phyloP scores from a whole-genome alignment of 1,284 basidiomycete genomes.

The Microbotryum silenes-acaulis region DNA sequence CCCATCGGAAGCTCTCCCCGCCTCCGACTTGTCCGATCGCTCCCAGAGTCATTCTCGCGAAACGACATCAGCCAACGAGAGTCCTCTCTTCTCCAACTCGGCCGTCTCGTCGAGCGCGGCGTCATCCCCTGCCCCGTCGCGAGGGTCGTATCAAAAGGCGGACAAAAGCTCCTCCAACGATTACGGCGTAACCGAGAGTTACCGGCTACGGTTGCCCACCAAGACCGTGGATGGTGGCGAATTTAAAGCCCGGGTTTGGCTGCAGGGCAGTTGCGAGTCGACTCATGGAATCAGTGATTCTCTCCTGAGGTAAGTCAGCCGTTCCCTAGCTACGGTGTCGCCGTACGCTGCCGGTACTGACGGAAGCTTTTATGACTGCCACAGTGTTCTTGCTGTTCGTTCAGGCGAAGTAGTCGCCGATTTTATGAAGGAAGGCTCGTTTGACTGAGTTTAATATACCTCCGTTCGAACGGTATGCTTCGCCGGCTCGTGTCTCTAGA shows the following conservation, averaged over 20 bases:
- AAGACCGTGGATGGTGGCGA: constrained; percentile 35
- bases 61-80: not conserved
- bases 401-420: constrained; percentile 27
- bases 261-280: constrained; percentile 53
- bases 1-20: not conserved
- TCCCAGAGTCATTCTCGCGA: not conserved
- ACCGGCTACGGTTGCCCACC: constrained; percentile 45
- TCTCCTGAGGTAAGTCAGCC: constrained; percentile 44
- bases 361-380: not conserved
- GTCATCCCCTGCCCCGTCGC: constrained; percentile 21
- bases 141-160: constrained; percentile 31
- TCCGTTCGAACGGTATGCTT: too few species aligned
- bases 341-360: not conserved
- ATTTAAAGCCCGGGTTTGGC: constrained; percentile 48
- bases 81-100: not conserved
- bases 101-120: constrained; percentile 6
- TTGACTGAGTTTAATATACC: constrained; percentile 2
- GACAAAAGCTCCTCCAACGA: not conserved
- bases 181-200: constrained; percentile 21
- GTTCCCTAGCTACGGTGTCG: not conserved
- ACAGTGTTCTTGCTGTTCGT: constrained; percentile 31
- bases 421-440: constrained; percentile 19
- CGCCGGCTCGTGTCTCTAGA: too few species aligned
- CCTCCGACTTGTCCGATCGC: not conserved
- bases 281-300: constrained; percentile 56